These are phyloP conservation scores for Diplotaxis tenuifolia DNA, from an alignment of 345 rosid genomes.

Conservation along the genomic window DNA sequence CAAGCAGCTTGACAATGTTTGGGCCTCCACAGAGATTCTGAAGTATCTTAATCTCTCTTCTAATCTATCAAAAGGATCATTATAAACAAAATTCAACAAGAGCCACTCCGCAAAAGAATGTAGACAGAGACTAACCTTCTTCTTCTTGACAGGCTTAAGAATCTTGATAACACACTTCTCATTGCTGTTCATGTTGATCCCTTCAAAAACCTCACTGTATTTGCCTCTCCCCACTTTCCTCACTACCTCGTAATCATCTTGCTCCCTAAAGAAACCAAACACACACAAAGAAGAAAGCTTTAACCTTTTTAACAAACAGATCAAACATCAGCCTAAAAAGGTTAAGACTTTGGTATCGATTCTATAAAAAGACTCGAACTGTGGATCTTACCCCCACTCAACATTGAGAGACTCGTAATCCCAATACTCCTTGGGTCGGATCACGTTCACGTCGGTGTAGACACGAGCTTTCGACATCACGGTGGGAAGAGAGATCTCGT, in stretches of 20 bases:
- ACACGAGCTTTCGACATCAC: slow-evolving; percentile 91
- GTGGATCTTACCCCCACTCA: slow-evolving; percentile 65
- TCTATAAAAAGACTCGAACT: neutral
- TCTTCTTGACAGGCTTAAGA: slow-evolving; percentile 90
- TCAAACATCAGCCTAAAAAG: slow-evolving; percentile 1
- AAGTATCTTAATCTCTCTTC: slow-evolving; percentile 81
- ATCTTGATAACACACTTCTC: slow-evolving; percentile 79
- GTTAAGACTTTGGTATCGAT: neutral
- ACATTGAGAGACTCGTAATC: slow-evolving; percentile 81
- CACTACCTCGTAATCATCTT: slow-evolving; percentile 88
- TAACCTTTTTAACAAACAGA: neutral
- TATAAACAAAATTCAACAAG: neutral
- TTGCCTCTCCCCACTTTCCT: slow-evolving; percentile 87
- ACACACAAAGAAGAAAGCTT: slow-evolving; percentile 21
- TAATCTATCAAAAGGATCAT: slow-evolving; percentile 49
- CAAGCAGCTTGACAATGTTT: slow-evolving; percentile 73
- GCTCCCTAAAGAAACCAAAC: slow-evolving; percentile 47
- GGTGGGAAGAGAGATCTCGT: slow-evolving; percentile 29
- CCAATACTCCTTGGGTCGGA: slow-evolving; percentile 94
- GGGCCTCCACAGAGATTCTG: slow-evolving; percentile 88
- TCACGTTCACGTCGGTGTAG: slow-evolving; percentile 77
- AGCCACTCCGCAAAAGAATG: neutral
- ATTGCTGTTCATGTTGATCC: slow-evolving; percentile 63
- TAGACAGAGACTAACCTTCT: slow-evolving; percentile 52
- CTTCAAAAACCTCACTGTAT: slow-evolving; percentile 87